Evolutionary conservation across 345 rosid genomes (phyloP).

Genomic region (Dipteronia sinensis): DNA sequence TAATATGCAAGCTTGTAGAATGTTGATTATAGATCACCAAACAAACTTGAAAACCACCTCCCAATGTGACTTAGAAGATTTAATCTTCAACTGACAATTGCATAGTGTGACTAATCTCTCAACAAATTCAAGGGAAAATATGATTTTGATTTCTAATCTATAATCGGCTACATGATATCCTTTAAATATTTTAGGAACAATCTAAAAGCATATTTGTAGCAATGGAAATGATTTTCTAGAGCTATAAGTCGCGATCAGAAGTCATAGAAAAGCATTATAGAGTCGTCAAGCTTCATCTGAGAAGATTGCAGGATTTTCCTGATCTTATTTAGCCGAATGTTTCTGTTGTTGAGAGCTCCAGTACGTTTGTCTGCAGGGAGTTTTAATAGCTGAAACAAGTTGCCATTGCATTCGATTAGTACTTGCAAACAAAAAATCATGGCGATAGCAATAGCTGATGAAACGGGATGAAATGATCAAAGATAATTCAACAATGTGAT

Average conservation of each 20-base stretch:
- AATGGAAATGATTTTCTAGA: neutral
- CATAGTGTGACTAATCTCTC: neutral
- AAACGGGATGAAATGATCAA: neutral
- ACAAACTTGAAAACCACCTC: too few species aligned
- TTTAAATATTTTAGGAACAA: neutral
- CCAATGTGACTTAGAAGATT: too few species aligned
- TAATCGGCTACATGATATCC: neutral
- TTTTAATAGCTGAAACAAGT: constrained; percentile 47
- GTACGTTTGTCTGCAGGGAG: constrained; percentile 41
- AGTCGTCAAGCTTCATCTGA: constrained; percentile 65
- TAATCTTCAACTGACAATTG: too few species aligned
- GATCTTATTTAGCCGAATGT: constrained; percentile 40
- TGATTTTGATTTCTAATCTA: neutral
- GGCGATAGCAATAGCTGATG: neutral
- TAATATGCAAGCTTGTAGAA: neutral
- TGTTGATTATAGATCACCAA: too few species aligned
- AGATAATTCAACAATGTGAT: neutral
- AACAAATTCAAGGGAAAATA: neutral
- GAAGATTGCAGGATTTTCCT: constrained; percentile 51
- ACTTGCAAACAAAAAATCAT: neutral
- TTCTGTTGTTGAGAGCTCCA: constrained; percentile 36
- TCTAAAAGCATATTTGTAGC: neutral
- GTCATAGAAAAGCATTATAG: constrained; percentile 79
- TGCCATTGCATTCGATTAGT: neutral
- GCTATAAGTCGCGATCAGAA: constrained; percentile 35